phyloP scores from a whole-genome alignment of 495 filamentous ascomycete species.

The Lophiostoma macrostomum region DNA sequence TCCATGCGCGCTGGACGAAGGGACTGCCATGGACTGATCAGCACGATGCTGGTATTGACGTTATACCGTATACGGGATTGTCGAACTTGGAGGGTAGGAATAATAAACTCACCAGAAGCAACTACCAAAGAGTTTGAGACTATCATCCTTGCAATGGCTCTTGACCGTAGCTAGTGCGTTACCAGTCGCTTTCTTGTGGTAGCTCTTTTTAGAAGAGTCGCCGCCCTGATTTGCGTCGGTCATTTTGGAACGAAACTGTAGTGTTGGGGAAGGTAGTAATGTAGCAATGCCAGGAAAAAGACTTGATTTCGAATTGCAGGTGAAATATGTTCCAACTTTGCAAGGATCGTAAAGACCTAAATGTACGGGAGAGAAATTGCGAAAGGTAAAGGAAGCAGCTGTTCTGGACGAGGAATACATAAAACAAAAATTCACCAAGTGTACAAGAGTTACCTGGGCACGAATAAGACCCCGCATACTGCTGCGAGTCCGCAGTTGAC shows the following conservation, averaged over 20 bases:
- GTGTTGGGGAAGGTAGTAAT: no score
- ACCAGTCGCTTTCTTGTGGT: slow-evolving; percentile 81
- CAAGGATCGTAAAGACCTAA: no score
- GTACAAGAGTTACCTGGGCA: not conserved
- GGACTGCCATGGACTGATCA: slow-evolving; percentile 45
- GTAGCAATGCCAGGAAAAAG: not conserved
- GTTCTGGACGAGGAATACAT: no score
- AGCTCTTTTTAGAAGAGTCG: slow-evolving; percentile 60
- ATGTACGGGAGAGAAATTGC: no score
- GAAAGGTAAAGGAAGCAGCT: no score
- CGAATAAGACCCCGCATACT: slow-evolving; percentile 9
- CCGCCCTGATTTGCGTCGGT: slow-evolving; percentile 37
- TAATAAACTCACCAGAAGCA: slow-evolving; percentile 79
- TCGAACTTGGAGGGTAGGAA: not conserved
- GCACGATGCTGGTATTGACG: slow-evolving; percentile 7
- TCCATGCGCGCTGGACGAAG: slow-evolving; percentile 95
- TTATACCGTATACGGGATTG: slow-evolving; percentile 2
- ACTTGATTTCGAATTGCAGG: not conserved
- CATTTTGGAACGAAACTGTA: slow-evolving; percentile 24
- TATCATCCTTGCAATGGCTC: slow-evolving; percentile 65
- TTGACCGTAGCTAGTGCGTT: slow-evolving; percentile 69
- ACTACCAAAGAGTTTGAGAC: slow-evolving; percentile 80
- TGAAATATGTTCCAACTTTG: no score
- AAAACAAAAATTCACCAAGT: no score
- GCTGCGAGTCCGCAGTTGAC: not conserved